Percentiles rank a stretch among this genome's conserved stretches.
Evolutionary conservation across 2,329 filamentous ascomycete species (phyloP).

Genomic region (Ciborinia camelliae): DNA sequence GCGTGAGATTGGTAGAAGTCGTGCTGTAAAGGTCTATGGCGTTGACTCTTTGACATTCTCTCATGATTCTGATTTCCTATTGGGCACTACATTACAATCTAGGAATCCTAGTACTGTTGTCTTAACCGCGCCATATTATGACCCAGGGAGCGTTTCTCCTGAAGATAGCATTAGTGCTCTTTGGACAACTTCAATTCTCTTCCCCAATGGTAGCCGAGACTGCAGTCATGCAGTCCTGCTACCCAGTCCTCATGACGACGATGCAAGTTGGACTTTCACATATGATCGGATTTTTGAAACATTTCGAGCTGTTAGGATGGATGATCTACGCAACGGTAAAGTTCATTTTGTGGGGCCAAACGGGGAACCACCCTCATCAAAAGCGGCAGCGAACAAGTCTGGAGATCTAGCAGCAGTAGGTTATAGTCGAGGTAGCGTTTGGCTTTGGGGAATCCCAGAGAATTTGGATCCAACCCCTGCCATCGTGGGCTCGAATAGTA

Average conservation of each 20-base stretch:
- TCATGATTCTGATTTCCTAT: conserved; percentile 70
- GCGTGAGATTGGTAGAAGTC: conserved; percentile 56
- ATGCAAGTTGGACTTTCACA: conserved; percentile 72
- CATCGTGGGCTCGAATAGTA: conserved; percentile 33
- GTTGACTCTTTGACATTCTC: conserved; percentile 75
- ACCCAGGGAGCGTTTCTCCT: conserved; percentile 62
- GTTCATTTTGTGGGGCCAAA: conserved; percentile 75
- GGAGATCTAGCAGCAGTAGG: conserved; percentile 72
- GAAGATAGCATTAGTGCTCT: conserved; percentile 69
- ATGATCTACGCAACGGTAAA: conserved; percentile 71
- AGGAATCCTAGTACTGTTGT: conserved; percentile 68
- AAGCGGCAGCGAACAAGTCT: conserved; percentile 64
- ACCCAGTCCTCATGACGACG: conserved; percentile 45
- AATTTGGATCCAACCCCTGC: conserved; percentile 60
- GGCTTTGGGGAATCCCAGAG: conserved; percentile 76
- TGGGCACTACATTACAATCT: conserved; percentile 68
- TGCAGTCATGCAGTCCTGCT: conserved; percentile 75
- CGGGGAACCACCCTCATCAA: conserved; percentile 59
- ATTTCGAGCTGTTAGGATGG: conserved; percentile 72
- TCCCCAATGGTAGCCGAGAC: conserved; percentile 74
- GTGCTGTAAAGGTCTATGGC: conserved; percentile 73
- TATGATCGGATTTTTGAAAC: conserved; percentile 75
- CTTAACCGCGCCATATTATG: conserved; percentile 70
- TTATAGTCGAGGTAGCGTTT: conserved; percentile 65
- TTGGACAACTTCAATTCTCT: conserved; percentile 84